phyloP scores from a whole-genome alignment of 495 filamentous ascomycete species.

The Neurospora pannonica region DNA sequence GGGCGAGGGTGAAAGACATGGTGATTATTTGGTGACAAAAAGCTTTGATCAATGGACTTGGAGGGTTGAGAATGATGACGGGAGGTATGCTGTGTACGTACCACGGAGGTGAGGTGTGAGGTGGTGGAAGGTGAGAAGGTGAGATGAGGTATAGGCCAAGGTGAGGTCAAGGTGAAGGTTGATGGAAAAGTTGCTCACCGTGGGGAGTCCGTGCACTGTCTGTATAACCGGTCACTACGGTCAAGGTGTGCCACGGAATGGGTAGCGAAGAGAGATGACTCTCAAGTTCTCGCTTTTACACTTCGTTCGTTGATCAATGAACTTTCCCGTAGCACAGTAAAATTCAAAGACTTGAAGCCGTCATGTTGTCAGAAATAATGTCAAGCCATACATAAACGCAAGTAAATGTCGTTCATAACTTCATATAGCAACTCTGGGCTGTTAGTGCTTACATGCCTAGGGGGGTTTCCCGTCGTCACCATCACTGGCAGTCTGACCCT shows the following conservation, averaged over 20 bases:
- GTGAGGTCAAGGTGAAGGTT: background rate
- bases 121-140: background rate
- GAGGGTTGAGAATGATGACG: background rate
- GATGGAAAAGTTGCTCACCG: background rate
- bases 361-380: background rate
- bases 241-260: background rate
- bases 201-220: background rate
- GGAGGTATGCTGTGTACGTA: background rate
- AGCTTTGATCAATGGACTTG: background rate
- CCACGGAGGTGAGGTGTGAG: background rate
- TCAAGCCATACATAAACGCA: background rate
- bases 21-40: background rate
- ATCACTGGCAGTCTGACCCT: background rate
- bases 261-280: background rate
- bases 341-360: background rate
- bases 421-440: background rate
- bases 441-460: background rate
- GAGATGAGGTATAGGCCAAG: background rate
- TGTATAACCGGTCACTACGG: background rate
- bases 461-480: background rate
- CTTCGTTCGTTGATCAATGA: background rate
- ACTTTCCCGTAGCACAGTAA: background rate
- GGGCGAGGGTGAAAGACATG: background rate
- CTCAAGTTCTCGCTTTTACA: background rate
- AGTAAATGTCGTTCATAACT: background rate